Percentiles rank a stretch among this genome's conserved stretches.
Conservation (phyloP, 2,329 filamentous ascomycete species). For the Clonostachys rosea region DNA sequence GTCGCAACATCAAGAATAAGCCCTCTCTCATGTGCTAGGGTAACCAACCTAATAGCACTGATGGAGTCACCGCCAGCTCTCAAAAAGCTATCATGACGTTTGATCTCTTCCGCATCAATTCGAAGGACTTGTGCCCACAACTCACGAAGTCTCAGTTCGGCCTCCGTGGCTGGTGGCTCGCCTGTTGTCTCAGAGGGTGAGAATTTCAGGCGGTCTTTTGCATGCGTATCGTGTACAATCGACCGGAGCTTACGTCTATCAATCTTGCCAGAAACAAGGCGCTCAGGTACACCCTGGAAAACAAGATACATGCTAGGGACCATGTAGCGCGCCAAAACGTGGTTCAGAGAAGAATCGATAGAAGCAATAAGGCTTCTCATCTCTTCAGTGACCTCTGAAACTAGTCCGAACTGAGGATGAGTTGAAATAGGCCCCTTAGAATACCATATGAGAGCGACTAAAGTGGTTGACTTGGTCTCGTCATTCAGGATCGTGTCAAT, state of each 20-base stretch:
- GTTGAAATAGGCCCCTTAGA: not conserved
- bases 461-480: not conserved
- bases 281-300: slow-evolving; percentile 9
- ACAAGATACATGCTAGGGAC: slow-evolving; percentile 7
- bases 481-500: slow-evolving; percentile 1
- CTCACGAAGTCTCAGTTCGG: slow-evolving; percentile 23
- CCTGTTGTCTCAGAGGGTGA: not conserved
- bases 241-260: slow-evolving; percentile 17
- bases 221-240: slow-evolving; percentile 11
- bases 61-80: slow-evolving; percentile 39
- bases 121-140: slow-evolving; percentile 25
- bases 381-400: not conserved
- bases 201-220: slow-evolving; percentile 2
- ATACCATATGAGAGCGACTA: not conserved
- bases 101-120: slow-evolving; percentile 15
- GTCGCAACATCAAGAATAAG: slow-evolving; percentile 30
- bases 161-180: slow-evolving; percentile 17
- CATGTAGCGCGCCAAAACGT: slow-evolving; percentile 11
- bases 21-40: slow-evolving; percentile 23
- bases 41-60: slow-evolving; percentile 36
- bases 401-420: not conserved
- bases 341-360: not conserved
- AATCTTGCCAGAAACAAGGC: slow-evolving; percentile 6
- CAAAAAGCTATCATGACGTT: slow-evolving; percentile 30
- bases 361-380: not conserved